phyloP scores from a whole-genome alignment of 2,329 filamentous ascomycete species.

The Neophaeococcomyces mojaviensis region DNA sequence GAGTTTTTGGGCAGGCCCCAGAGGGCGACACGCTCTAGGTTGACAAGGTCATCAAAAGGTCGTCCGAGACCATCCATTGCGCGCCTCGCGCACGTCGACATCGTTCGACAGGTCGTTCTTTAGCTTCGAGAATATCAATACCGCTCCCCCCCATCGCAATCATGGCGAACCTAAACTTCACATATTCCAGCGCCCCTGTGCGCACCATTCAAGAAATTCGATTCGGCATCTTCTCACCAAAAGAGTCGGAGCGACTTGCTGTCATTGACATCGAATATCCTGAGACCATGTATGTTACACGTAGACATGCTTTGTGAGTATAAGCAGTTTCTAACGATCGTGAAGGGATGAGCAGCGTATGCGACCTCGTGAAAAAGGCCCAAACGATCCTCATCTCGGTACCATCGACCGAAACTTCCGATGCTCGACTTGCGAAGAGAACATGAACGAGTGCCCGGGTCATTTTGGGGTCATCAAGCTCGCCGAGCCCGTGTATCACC shows the following conservation, averaged over 20 bases:
- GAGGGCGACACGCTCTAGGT: constrained; percentile 21
- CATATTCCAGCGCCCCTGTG: constrained; percentile 88
- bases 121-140: constrained; percentile 16
- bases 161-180: constrained; percentile 89
- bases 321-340: constrained; percentile 20
- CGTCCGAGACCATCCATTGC: constrained; percentile 11
- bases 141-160: constrained; percentile 34
- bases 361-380: constrained; percentile 79
- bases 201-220: constrained; percentile 98
- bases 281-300: constrained; percentile 69
- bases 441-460: constrained; percentile 90
- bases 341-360: constrained; percentile 74
- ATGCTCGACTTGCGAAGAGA: constrained; percentile 93
- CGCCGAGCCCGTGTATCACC: constrained; percentile 89
- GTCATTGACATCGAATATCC: constrained; percentile 93
- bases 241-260: constrained; percentile 99
- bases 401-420: constrained; percentile 94
- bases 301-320: constrained; percentile 2
- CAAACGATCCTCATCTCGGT: constrained; percentile 92
- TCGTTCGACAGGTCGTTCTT: constrained; percentile 17
- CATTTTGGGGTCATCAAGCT: constrained; percentile 99
- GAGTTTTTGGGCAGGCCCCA: constrained; percentile 19
- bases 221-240: constrained; percentile 93
- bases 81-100: constrained; percentile 17
- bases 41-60: background rate